Base-by-base conservation (phyloP, 2,329 filamentous ascomycete species). In the Fusarium veterinarium region DNA sequence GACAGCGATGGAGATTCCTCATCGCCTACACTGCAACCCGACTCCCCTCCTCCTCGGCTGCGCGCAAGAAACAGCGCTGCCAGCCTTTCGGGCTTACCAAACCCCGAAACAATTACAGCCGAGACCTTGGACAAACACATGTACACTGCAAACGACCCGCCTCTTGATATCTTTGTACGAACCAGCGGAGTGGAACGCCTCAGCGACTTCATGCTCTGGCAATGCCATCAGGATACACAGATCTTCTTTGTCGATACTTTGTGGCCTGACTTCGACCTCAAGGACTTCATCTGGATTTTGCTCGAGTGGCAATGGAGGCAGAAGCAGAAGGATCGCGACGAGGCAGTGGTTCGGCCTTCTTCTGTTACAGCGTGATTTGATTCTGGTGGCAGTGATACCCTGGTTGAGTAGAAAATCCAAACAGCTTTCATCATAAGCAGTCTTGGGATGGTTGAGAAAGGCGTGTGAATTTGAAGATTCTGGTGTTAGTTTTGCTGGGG, bases 191-290 rank as follows among this genome's bases (percentile, higher is more conserved):
- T 99, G 19, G 92, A 95, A 81, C 89, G 96, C 53, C 85, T 99
- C 66, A 98, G 95, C 79, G 96, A 99, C 81, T 99, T 98, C 78
- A 96, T 99, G 95, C 90, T 99, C 38, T 99, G 96, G 96, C 96
- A 99, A 83, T 96, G 94, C 77, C 95, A 98, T 79, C 90, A 97
- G 79, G 88, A 95, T 72, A 98, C 96, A 0, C 93, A 97, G 67
- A 92, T 99, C 72, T 94, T 97, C 67, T 99, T 98, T 80, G 84
- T 98, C 63, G 90, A 97, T 77, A 96, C 94, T 73, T 86, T 97
- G 70, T 99, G 96, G 96, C 96, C 96, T 4, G 94, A 98, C 71
- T 98, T 99, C 77, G 95, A 97, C 79, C 87, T 99, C 8, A 95
- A 95, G 91, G 90, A 95, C 66, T 98, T 98, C 82, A 82, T 99